Evolutionary conservation across 352 stramenopile species (phyloP), one percentile per base, ranked within the genome.

Genomic region (Phytophthora rubi): DNA sequence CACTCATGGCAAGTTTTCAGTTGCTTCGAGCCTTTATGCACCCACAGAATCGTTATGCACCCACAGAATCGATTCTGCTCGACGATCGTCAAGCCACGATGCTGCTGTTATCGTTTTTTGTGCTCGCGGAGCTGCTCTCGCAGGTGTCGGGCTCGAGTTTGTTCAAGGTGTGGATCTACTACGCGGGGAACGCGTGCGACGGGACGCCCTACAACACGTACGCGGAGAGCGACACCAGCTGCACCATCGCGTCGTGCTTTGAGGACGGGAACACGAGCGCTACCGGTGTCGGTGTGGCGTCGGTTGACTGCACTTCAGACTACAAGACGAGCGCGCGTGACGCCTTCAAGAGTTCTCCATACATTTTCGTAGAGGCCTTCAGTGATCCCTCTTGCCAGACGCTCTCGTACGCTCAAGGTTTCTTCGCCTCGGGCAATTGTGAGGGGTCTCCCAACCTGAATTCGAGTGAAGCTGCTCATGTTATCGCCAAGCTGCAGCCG

Each of bases 201-300:
- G 70, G 70, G 13, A 77, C 70, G 5, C 65, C 70, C 2, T 77
- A 73, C 49, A 70, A 53, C 58, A 54, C 30, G n/a, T 65, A 76
- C 44, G 48, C 23, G 7, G 53, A 65, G 59, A 35, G 28, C 7
- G 39, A 73, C 45, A 2, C 3, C 9, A 59, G 30, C 32, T 76
- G 69, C 37, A 49, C 16, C 13, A 52, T 59, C 13, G 2, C 62
- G 1, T 33, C 12, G 13, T 76, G 68, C 32, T 6, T 35, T 2
- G 23, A 45, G 28, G 63, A 76, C 44, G 57, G 45, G 0, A 72
- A 72, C 44, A 35, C 54, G 59, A 65, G 56, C 33, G 16, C 63
- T 39, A 59, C 63, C 6, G 32, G 42, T 39, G 47, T 67, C 26
- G 68, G 68, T 0, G 35, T 72, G 37, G 53, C 30, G 2, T 64